A percentile compares a stretch with the other conserved stretches of the same genome.
phyloP scores from a whole-genome alignment of 768 basidiomycete genomes.

The Leccinum disarticulatum region DNA sequence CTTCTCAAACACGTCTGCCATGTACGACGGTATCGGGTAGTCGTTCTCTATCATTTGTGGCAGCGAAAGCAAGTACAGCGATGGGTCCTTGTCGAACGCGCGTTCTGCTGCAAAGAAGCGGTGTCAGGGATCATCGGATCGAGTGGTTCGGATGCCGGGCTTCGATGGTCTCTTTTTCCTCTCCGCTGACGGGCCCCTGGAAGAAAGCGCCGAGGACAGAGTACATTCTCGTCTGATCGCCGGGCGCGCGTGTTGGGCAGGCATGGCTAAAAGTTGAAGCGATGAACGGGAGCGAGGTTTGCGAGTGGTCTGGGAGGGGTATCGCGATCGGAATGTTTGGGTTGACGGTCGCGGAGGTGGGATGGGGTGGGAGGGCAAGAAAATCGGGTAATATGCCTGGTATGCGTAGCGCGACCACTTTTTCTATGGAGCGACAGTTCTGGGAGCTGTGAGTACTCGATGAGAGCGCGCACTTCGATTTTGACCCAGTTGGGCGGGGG shows the following conservation, averaged over 20 bases:
- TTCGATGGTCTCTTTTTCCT: slow-evolving; percentile 66
- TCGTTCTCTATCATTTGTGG: slow-evolving; percentile 95
- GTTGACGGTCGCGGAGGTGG: slow-evolving; percentile 63
- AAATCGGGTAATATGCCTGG: slow-evolving; percentile 82
- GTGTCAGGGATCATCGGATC: slow-evolving; percentile 5
- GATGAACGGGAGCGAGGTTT: slow-evolving; percentile 59
- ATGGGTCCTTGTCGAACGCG: slow-evolving; percentile 59
- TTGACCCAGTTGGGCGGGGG: slow-evolving; percentile 87
- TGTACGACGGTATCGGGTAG: slow-evolving; percentile 85
- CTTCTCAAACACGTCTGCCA: slow-evolving; percentile 68
- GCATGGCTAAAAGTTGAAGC: slow-evolving; percentile 87
- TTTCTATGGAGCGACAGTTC: slow-evolving; percentile 74
- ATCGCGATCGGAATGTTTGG: slow-evolving; percentile 55
- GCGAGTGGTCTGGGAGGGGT: slow-evolving; percentile 35
- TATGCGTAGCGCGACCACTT: slow-evolving; percentile 76
- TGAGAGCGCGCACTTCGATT: slow-evolving; percentile 58
- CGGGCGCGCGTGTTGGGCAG: slow-evolving; percentile 90
- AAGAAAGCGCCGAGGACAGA: slow-evolving; percentile 84
- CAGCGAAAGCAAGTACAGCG: slow-evolving; percentile 69
- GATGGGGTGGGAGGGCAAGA: slow-evolving; percentile 69
- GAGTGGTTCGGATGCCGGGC: slow-evolving; percentile 27
- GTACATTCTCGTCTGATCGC: slow-evolving; percentile 82
- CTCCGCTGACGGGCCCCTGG: slow-evolving; percentile 71
- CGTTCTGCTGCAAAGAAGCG: slow-evolving; percentile 48
- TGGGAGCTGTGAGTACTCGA: slow-evolving; percentile 30